Evolutionary conservation across 768 basidiomycete species (phyloP), one percentile per base, ranked within the genome.

Genomic region (Brasilioporus rufonigricans): DNA sequence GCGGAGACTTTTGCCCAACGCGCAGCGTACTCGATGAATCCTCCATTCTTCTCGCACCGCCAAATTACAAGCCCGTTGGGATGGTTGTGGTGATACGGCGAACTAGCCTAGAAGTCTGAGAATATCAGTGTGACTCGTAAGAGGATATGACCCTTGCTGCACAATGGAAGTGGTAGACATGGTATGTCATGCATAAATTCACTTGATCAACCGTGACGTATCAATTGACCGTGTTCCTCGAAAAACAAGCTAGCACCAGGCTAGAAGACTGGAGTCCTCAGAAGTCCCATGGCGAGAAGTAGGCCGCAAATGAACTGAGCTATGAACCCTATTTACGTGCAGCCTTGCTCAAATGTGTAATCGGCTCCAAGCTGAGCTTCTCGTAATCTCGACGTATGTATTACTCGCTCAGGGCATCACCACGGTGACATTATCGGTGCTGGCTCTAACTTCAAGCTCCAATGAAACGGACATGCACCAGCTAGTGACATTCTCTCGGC

Each of bases 261-360:
- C 19, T 39, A 21, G 39, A 39, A 21, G n/a, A 19, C 10, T 10
- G 19, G 10, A 7, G 39, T 11, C 39, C 19, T 19, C 19, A 19
- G 39, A 19, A 19, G 21, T 21, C 33, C n/a, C 33, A 11, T 33
- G 14, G 33, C 12, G 32, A 27, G 29, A 31, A 27, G 32, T 24
- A 35, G 21, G 35, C 32, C 18, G 26, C 36, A 27, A 16, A 59
- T 40, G 33, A 33, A 44, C 51, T 38, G 31, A 33, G 33, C 33
- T 46, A 21, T 49, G 50, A 57, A 36, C 29, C 26, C 16, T 47
- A n/a, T 43, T 61, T 66, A 61, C 59, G 57, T 56, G 55, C 13
- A 31, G n/a, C 33, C 26, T 29, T 36, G 32, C 18, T 13, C 29
- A 10, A 52, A 55, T 33, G 52, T 64, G 62, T 67, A 64, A 67